Base-by-base conservation (phyloP, 2,329 filamentous ascomycete genomes). In the Aspergillus sp. region DNA sequence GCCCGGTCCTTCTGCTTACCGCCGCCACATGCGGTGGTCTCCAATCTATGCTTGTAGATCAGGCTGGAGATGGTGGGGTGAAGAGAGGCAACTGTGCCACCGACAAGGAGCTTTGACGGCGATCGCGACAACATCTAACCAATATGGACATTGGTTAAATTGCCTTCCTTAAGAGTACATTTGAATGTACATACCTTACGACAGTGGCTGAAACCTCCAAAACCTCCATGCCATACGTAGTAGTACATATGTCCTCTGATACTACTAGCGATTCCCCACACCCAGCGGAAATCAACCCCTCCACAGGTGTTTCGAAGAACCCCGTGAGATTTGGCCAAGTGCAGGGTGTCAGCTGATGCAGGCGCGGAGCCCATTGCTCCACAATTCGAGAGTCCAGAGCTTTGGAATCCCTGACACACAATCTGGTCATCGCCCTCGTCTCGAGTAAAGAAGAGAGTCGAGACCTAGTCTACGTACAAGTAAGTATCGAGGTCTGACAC, bases 31-130 rank as follows among this genome's bases (percentile, higher is more conserved):
- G 34, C 15, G 34, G 11, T 41, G 9, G 15, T 15, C 13, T 13
- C 4, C 34, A 41, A 4, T 41, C 43, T 46, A 23, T 46, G 15
- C 47, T 49, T 49, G 47, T 49, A 49, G 47, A 49, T 49, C 23
- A 28, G 47, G 23, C 15, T 49, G 25, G 48, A 8, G 48, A 34
- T 34, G 48, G 48, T 30, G 48, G 47, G 47, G 47, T 28, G 47
- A 22, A 22, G 48, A 51, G 48, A 31, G 50, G 50, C 34, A 30
- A 52, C 50, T n/a, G 50, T 53, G 50, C 30, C 38, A 28, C 50
- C 50, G 50, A 31, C 48, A 23, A 4, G 50, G 30, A 19, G 47
- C 9, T 41, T 41, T 41, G 34, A 47, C 45, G n/a, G 45, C 23
- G 19, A 47, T 22, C n/a, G 7, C 7, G 23, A 22, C 45, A 22